Conservation (phyloP, 805 yeast species). For the Pichia sporocuriosa region DNA sequence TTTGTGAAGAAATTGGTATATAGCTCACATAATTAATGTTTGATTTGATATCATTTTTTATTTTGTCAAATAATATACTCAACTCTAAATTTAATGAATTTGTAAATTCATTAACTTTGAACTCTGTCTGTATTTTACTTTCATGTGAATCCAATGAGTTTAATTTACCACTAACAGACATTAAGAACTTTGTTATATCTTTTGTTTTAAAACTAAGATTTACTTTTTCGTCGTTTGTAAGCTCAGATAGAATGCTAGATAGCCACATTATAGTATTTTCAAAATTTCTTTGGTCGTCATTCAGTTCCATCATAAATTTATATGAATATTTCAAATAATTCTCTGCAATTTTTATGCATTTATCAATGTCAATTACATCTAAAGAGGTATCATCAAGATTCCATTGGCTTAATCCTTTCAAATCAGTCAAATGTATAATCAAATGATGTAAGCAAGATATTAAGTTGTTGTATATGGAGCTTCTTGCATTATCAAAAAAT, state of each 20-base stretch:
- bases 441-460: slow-evolving; percentile 53
- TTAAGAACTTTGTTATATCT: slow-evolving; percentile 29
- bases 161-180: slow-evolving; percentile 14
- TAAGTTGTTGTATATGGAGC: slow-evolving; percentile 40
- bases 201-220: slow-evolving; percentile 18
- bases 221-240: slow-evolving; percentile 32
- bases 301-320: slow-evolving; percentile 35
- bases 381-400: slow-evolving; percentile 19
- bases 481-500: slow-evolving; percentile 44
- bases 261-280: slow-evolving; percentile 42
- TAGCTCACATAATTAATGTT: neutral
- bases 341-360: slow-evolving; percentile 17
- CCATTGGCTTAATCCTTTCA: slow-evolving; percentile 38
- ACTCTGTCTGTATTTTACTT: neutral
- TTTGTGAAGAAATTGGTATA: neutral
- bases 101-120: slow-evolving; percentile 9
- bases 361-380: slow-evolving; percentile 14
- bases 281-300: slow-evolving; percentile 41
- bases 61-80: slow-evolving; percentile 14
- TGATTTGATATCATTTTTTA: slow-evolving; percentile 19
- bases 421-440: slow-evolving; percentile 37
- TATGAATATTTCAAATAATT: slow-evolving; percentile 30
- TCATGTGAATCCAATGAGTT: slow-evolving; percentile 1
- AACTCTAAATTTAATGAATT: slow-evolving; percentile 12
- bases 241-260: slow-evolving; percentile 31